Percentiles rank a stretch among this genome's conserved stretches.
These are phyloP conservation scores for Aspergillus ellipticus DNA, from an alignment of 495 filamentous ascomycete species.

Conservation along the genomic window DNA sequence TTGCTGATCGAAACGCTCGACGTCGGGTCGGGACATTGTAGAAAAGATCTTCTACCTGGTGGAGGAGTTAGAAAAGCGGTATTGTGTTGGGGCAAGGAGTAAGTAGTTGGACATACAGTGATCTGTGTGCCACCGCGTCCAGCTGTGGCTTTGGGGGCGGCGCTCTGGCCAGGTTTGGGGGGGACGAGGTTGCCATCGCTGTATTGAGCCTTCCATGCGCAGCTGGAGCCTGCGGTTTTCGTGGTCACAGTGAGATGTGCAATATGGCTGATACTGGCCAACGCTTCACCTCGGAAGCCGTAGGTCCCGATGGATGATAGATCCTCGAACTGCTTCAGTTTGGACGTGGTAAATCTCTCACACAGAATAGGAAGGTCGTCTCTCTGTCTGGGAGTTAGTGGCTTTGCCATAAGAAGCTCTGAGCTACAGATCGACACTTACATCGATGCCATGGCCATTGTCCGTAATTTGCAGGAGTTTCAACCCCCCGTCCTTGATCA, in stretches of 20 bases:
- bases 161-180: conserved; percentile 84
- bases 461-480: conserved; percentile 97
- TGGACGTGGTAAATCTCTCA: conserved; percentile 96
- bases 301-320: conserved; percentile 89
- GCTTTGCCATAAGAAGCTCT: not conserved
- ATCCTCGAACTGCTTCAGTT: conserved; percentile 93
- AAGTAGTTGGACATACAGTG: conserved; percentile 51
- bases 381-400: conserved; percentile 48
- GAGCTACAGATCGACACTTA: conserved; percentile 34
- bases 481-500: conserved; percentile 94
- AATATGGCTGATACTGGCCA: conserved; percentile 98
- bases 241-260: conserved; percentile 94
- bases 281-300: conserved; percentile 93
- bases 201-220: conserved; percentile 87
- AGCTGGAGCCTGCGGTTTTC: conserved; percentile 82
- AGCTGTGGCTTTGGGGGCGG: conserved; percentile 84
- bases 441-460: conserved; percentile 95
- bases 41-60: conserved; percentile 88
- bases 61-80: conserved; percentile 7
- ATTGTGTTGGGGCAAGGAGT: not conserved
- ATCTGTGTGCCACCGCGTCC: conserved; percentile 96
- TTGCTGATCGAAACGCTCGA: conserved; percentile 83
- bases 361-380: conserved; percentile 93
- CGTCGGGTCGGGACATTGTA: conserved; percentile 91
- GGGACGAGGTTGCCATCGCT: conserved; percentile 78